These are phyloP conservation scores for Solanum hybrid DNA, from an alignment of 305 asterid genomes.

Conservation along the genomic window DNA sequence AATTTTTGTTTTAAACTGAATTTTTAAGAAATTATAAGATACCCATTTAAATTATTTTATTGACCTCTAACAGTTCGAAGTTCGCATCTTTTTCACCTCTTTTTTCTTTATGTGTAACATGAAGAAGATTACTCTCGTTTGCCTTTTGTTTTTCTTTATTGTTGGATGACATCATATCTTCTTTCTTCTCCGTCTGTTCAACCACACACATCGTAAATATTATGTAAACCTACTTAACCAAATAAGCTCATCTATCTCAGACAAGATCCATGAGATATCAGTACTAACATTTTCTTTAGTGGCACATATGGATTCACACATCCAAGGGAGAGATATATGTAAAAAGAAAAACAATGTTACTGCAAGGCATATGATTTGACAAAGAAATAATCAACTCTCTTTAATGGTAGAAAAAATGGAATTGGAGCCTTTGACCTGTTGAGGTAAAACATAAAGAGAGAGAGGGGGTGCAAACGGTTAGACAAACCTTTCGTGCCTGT, in stretches of 20 bases:
- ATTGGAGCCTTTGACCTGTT: not conserved
- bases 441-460: not conserved
- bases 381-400: not conserved
- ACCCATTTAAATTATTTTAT: too few species aligned
- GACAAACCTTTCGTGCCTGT: slow-evolving; percentile 58
- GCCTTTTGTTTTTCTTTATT: not conserved
- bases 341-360: not conserved
- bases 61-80: too few species aligned
- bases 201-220: not conserved
- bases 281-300: not conserved
- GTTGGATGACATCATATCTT: not conserved
- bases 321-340: slow-evolving; percentile 1
- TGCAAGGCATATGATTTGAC: not conserved
- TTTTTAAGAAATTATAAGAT: too few species aligned
- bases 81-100: too few species aligned
- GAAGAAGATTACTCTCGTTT: not conserved
- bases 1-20: too few species aligned
- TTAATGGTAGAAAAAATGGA: not conserved
- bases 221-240: not conserved
- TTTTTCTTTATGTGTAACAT: not conserved
- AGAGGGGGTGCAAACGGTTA: not conserved
- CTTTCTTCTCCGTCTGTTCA: not conserved
- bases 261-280: not conserved
- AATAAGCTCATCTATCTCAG: not conserved
- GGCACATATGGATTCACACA: not conserved